Conservation (phyloP, 352 stramenopile genomes). For the Phytophthora niederhauseri region DNA sequence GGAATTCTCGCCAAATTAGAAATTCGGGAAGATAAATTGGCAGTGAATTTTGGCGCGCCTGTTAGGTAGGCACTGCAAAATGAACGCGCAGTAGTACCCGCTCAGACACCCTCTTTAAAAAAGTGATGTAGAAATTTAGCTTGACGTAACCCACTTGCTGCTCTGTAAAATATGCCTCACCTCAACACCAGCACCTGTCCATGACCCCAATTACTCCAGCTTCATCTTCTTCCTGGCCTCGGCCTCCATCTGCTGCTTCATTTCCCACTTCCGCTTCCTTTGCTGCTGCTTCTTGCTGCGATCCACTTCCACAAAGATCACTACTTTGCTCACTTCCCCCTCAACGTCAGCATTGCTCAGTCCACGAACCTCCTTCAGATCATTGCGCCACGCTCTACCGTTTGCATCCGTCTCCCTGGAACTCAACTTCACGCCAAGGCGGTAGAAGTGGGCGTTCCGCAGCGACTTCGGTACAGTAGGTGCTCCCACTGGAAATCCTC, state of each 20-base stretch:
- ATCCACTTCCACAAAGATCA: neutral
- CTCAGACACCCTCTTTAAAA: too few species aligned
- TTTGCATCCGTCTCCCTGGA: neutral
- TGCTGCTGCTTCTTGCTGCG: neutral
- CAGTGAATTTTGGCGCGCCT: too few species aligned
- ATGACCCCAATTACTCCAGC: neutral
- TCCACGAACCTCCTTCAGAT: neutral
- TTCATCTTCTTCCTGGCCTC: neutral
- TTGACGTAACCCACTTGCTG: too few species aligned
- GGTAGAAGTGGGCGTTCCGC: neutral
- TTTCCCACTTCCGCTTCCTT: neutral
- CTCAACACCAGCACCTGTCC: too few species aligned
- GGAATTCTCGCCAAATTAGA: too few species aligned
- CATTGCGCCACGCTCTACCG: neutral
- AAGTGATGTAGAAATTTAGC: too few species aligned
- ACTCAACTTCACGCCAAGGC: neutral
- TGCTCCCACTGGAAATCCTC: neutral
- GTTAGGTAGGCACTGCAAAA: too few species aligned
- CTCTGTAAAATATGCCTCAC: too few species aligned
- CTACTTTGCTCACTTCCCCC: neutral
- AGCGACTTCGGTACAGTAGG: neutral
- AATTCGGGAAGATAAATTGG: too few species aligned
- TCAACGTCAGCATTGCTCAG: neutral
- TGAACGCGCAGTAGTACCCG: too few species aligned
- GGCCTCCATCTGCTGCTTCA: neutral